Evolutionary conservation across 2,329 filamentous ascomycete species (phyloP), one percentile per base, ranked within the genome.

Genomic region (Aureobasidium sp.): DNA sequence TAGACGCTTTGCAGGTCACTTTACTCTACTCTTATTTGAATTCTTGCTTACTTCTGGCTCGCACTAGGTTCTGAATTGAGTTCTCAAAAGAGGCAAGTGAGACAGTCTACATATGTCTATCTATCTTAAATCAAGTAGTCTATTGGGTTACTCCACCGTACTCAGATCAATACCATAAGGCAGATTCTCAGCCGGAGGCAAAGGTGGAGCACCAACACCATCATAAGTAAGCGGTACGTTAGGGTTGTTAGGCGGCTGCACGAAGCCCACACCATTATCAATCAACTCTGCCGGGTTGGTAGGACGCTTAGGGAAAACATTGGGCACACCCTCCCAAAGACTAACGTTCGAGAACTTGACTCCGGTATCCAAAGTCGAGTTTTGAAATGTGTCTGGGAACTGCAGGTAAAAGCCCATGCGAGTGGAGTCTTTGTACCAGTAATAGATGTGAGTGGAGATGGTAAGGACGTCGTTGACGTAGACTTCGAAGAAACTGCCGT

Each of bases 391-490:
- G 3, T 50, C 47, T 1, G 47, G 48, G 33, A 40, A 61, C 17
- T 61, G 58, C 8, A 61, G 48, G 47, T 61, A 61, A 27, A 61
- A 61, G 29, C 58, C 58, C 58, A 61, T 61, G n/a, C 47, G 27
- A 15, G 58, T 61, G 27, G 47, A 52, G 24, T 61, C 58, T 17
- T 22, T 33, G 58, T 61, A 61, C 58, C 58, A 61, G 27, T 61
- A 53, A 14, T 61, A 61, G 11, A 61, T 19, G 1, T 50, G 58
- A 3, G 58, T 61, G 29, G 58, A 52, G 19, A 61, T 53, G 24
- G 58, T 61, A 2, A 61, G 35, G 1, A 61, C 45, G n/a, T 61
- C 58, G 9, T 61, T 61, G 27, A 61, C 58, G 15, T 61, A 61
- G 35, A 61, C 58, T 22, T 61, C 58, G 29, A 61, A 53, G 58